These are phyloP conservation scores for Clavispora fructus DNA, from an alignment of 805 yeast species.

Conservation along the genomic window DNA sequence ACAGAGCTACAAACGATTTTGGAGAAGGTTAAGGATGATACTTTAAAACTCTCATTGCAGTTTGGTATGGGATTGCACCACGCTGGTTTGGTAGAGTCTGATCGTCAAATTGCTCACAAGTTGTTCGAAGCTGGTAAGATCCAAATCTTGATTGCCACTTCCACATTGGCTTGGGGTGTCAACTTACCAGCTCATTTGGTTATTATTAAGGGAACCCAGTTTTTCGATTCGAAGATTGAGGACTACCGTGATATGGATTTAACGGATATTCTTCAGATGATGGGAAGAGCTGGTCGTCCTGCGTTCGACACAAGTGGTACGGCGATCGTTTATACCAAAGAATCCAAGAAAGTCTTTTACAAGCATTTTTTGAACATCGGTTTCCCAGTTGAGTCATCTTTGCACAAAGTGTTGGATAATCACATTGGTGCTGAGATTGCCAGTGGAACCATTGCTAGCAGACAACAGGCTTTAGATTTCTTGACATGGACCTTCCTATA, in stretches of 20 bases:
- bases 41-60: conserved; percentile 65
- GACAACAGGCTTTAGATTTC: conserved; percentile 71
- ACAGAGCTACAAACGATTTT: conserved; percentile 50
- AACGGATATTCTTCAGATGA: conserved; percentile 77
- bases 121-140: conserved; percentile 66
- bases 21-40: conserved; percentile 70
- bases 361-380: conserved; percentile 76
- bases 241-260: conserved; percentile 68
- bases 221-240: conserved; percentile 43
- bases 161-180: conserved; percentile 84
- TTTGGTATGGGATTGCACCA: conserved; percentile 75
- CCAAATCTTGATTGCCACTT: conserved; percentile 70
- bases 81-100: conserved; percentile 74
- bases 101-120: conserved; percentile 64
- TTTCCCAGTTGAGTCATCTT: conserved; percentile 76
- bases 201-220: conserved; percentile 69
- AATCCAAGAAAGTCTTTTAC: conserved; percentile 67
- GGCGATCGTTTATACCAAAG: conserved; percentile 66
- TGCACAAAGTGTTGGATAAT: conserved; percentile 71
- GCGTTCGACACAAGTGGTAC: conserved; percentile 74
- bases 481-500: conserved; percentile 72
- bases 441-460: conserved; percentile 57
- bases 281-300: conserved; percentile 84
- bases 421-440: conserved; percentile 80
- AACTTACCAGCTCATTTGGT: conserved; percentile 46